Evolutionary conservation across 306 rosid species (phyloP).

Genomic region (Ormosia semicastrata): DNA sequence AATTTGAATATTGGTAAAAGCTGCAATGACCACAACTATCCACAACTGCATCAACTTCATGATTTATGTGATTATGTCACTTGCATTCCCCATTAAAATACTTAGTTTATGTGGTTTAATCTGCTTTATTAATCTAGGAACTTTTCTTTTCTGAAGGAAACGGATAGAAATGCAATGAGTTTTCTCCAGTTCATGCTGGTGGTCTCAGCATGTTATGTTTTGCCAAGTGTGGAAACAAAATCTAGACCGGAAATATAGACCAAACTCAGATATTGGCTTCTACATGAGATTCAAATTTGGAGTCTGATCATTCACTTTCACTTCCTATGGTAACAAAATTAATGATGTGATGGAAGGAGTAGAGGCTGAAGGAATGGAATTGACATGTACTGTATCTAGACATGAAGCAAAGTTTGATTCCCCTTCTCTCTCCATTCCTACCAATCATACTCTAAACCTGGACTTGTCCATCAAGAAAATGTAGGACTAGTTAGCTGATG

Average conservation of each 20-base stretch:
- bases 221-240: background rate
- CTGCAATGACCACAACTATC: background rate
- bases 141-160: background rate
- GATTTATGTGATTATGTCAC: background rate
- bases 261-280: background rate
- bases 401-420: slow-evolving; percentile 8
- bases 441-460: background rate
- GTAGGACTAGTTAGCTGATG: background rate
- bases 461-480: slow-evolving; percentile 7
- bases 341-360: background rate
- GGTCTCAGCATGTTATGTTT: background rate
- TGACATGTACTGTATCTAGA: background rate
- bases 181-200: background rate
- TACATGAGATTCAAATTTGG: background rate
- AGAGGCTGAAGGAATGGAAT: background rate
- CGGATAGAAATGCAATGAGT: background rate
- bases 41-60: background rate
- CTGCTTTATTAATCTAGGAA: background rate
- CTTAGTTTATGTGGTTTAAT: background rate
- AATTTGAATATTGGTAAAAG: background rate
- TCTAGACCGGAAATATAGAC: background rate
- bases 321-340: slow-evolving; percentile 1
- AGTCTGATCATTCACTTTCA: slow-evolving; percentile 15
- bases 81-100: background rate
- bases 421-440: background rate